Percentiles rank a stretch among this genome's conserved stretches.
Conservation (phyloP, 2,329 filamentous ascomycete genomes). For the Botrytis cinerea region DNA sequence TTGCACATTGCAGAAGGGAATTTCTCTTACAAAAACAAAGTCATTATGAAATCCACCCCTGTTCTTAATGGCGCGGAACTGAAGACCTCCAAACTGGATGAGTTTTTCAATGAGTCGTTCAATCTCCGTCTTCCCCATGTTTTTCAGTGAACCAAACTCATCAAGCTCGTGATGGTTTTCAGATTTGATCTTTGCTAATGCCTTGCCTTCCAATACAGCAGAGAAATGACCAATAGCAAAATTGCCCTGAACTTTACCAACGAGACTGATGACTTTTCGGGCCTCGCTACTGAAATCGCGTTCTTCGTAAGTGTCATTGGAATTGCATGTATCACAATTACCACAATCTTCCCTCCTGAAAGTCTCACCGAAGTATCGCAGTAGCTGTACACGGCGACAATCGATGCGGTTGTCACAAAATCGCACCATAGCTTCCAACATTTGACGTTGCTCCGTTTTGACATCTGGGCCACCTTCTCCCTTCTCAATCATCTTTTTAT, state of each 20-base stretch:
- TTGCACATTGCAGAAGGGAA: not conserved
- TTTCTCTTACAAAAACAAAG: slow-evolving; percentile 64
- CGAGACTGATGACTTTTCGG: slow-evolving; percentile 66
- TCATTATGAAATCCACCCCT: slow-evolving; percentile 66
- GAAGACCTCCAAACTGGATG: slow-evolving; percentile 70
- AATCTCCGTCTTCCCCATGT: slow-evolving; percentile 72
- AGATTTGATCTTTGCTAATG: slow-evolving; percentile 55
- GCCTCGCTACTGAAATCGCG: slow-evolving; percentile 78
- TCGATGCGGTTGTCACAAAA: slow-evolving; percentile 89
- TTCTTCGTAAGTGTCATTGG: slow-evolving; percentile 67
- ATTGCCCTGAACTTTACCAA: slow-evolving; percentile 57
- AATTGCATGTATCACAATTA: slow-evolving; percentile 87
- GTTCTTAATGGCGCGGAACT: slow-evolving; percentile 69
- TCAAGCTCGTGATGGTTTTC: slow-evolving; percentile 44
- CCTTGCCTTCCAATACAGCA: slow-evolving; percentile 77
- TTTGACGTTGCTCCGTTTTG: slow-evolving; percentile 78
- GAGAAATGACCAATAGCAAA: slow-evolving; percentile 79
- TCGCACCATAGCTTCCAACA: slow-evolving; percentile 81
- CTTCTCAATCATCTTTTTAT: slow-evolving; percentile 82
- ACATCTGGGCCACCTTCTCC: slow-evolving; percentile 75
- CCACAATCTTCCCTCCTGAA: slow-evolving; percentile 74
- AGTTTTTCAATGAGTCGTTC: slow-evolving; percentile 77
- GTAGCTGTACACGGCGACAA: slow-evolving; percentile 83
- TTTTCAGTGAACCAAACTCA: slow-evolving; percentile 68
- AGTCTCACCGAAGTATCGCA: slow-evolving; percentile 90